These are phyloP conservation scores for Candida takata DNA, from an alignment of 805 yeast genomes.

Conservation along the genomic window DNA sequence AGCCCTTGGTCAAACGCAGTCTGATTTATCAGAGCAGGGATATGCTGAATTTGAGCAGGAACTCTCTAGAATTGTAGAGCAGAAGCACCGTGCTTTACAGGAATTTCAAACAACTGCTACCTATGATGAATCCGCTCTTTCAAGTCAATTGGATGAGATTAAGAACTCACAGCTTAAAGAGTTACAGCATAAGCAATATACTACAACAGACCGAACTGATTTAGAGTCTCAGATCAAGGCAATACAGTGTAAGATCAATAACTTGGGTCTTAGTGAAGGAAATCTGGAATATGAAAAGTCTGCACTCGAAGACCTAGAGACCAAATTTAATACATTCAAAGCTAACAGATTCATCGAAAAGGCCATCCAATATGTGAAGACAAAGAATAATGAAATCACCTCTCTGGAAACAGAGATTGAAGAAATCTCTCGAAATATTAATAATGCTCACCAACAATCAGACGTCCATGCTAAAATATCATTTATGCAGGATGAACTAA, in stretches of 20 bases:
- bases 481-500: constrained; percentile 34
- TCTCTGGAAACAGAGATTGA: constrained; percentile 43
- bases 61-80: constrained; percentile 1
- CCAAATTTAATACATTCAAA: constrained; percentile 28
- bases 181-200: constrained; percentile 36
- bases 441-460: constrained; percentile 47
- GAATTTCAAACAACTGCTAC: constrained; percentile 8
- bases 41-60: constrained; percentile 1
- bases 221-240: constrained; percentile 29
- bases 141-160: constrained; percentile 12
- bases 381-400: constrained; percentile 31
- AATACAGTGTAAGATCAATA: constrained; percentile 32
- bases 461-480: constrained; percentile 51
- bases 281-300: constrained; percentile 40
- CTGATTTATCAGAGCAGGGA: not conserved
- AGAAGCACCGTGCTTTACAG: constrained; percentile 8
- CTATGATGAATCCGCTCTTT: constrained; percentile 13
- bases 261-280: constrained; percentile 36
- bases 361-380: constrained; percentile 30
- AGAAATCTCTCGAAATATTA: constrained; percentile 41
- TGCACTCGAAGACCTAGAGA: constrained; percentile 33
- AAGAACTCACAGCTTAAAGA: constrained; percentile 34
- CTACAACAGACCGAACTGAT: constrained; percentile 32
- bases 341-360: constrained; percentile 22
- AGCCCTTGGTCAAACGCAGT: not conserved